Percentiles rank a stretch among this genome's conserved stretches.
phyloP scores from a whole-genome alignment of 192 early-diverging fungal species.

The Cladochytrium replicatum region DNA sequence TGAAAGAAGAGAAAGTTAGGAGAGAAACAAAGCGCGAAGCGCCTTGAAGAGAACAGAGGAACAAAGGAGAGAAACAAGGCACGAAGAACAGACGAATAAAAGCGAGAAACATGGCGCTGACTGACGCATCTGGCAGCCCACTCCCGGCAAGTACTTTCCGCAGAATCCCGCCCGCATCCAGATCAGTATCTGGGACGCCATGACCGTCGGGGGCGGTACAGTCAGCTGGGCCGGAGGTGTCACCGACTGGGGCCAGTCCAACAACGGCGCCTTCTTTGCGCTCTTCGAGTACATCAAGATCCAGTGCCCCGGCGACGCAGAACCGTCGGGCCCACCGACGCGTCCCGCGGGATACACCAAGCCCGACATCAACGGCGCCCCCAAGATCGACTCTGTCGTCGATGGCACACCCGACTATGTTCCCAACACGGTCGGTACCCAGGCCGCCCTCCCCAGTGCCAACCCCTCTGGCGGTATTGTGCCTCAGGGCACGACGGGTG shows the following conservation, averaged over 20 bases:
- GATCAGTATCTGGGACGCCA: not conserved
- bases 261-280: not conserved
- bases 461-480: not conserved
- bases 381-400: not conserved
- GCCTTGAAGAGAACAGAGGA: no score
- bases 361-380: not conserved
- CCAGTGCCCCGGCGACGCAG: not conserved
- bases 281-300: not conserved
- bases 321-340: not conserved
- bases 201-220: not conserved
- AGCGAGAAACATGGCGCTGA: no score
- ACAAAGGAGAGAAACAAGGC: no score
- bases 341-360: not conserved
- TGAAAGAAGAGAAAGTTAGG: no score
- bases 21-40: no score
- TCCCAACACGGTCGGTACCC: not conserved
- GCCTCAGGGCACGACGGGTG: no score
- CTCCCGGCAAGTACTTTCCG: not conserved
- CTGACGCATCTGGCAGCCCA: no score
- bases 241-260: not conserved
- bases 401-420: not conserved
- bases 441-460: not conserved
- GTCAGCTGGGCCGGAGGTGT: not conserved
- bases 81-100: no score
- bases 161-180: not conserved